Evolutionary conservation across 2,329 filamentous ascomycete species (phyloP), one percentile per base, ranked within the genome.

Genomic region (Tolypocladium cylindrosporum): DNA sequence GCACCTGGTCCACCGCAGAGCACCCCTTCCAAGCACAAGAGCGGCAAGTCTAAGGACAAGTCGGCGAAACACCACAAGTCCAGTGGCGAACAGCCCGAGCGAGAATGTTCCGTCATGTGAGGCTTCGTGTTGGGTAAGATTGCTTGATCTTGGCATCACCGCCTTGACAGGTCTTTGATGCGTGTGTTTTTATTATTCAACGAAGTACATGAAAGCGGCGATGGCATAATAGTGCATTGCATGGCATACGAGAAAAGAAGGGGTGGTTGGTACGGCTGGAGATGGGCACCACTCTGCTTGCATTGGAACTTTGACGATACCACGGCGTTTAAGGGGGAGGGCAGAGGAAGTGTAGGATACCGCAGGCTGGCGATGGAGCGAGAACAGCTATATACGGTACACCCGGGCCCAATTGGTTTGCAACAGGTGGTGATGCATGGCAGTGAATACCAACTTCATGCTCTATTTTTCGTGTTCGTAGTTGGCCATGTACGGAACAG

Each of bases 41-140:
- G 71, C 48, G 63, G 66, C 53, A 75, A 74, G 59, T 71, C 72
- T 7, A 77, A 74, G 61, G 71, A 75, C 6, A 72, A 73, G 60
- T 63, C 68, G 27, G 67, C 69, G 21, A 72, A 73, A 60, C 67
- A 36, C n/a, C 31, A 67, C 24, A 77, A 76, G 59, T 57, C 61
- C n/a, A 36, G 53, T 50, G 63, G 60, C 31, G 67, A 69, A 16
- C 73, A 75, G 42, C 72, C 74, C 1, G 78, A 80, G 59, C 71
- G 78, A 61, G 77, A 80, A 64, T 80, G 78, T 64, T 66, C 63
- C 11, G 68, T 80, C 55, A 80, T 80, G 78, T 80, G 66, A 61
- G 24, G 36, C 53, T 55, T 6, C 31, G 36, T 24, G 34, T 48
- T 39, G 39, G 39, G 27, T 31, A 27, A 42, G 39, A 8, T 14